Base-by-base conservation (phyloP, 2,329 filamentous ascomycete species). In the Tolypocladium tropicale region DNA sequence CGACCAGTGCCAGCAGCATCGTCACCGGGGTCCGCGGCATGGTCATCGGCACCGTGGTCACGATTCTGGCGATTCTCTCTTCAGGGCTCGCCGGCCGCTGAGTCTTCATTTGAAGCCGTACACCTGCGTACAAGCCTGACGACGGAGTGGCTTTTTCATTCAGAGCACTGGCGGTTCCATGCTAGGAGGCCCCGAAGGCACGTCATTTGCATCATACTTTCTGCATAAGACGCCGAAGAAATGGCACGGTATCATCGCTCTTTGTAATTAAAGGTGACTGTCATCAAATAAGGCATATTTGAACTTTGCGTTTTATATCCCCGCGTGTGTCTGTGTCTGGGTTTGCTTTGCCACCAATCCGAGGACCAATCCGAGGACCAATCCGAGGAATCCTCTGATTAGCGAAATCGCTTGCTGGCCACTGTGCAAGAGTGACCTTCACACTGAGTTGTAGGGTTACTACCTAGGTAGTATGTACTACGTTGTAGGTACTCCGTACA, bases 1-100 rank as follows among this genome's bases (percentile, higher is more conserved):
- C 68, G 30, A 70, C 68, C 12, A 68, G 65, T n/a, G 69, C 65
- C 28, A 67, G 63, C 33, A 57, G 60, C n/a, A 58, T 61, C 37
- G 58, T 62, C 54, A 56, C 59, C 51, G 57, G 53, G 48, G 50
- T 61, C 52, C 60, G 64, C 6, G 61, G 59, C n/a, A 61, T 62
- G 4, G 55, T 60, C 41, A 53, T 70, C 34, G 67, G 64, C 46
- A 53, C 63, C 32, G 67, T 59, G 28, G 63, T 61, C 60, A 55
- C 71, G 53, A 58, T 64, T 43, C 56, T 63, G 46, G 64, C 61
- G 34, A 57, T 59, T 46, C 54, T 69, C 57, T 55, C 69, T 53
- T 71, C 62, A 64, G 14, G 11, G 18, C 2, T 50, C 21, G 14
- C 9, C 28, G 16, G 39, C 52, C 30, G 23, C 18, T 34, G 12